Evolutionary conservation across 495 filamentous ascomycete genomes (phyloP).

Genomic region (Penicillium manginii): DNA sequence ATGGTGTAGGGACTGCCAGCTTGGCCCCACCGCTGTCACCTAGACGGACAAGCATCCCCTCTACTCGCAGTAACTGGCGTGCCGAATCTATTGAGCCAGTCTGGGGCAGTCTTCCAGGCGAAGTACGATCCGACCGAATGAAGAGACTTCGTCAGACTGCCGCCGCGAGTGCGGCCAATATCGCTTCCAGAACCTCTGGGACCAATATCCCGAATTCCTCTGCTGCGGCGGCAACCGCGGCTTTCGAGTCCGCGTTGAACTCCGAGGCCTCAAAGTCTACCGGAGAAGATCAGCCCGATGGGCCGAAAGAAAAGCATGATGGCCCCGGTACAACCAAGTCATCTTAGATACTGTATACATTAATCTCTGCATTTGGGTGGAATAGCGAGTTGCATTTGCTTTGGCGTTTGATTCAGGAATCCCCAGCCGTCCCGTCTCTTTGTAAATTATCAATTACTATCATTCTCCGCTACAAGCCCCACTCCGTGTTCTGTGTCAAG

Average conservation of each 20-base stretch:
- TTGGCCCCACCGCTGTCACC: constrained; percentile 36
- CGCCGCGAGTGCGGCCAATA: constrained; percentile 25
- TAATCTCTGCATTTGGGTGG: not conserved
- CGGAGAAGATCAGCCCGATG: not conserved
- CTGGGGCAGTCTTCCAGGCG: constrained; percentile 50
- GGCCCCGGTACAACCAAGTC: not conserved
- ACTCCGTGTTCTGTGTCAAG: constrained; percentile 13
- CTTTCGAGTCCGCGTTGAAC: constrained; percentile 10
- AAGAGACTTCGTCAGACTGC: constrained; percentile 45
- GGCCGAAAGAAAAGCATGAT: not conserved
- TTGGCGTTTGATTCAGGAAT: constrained; percentile 20
- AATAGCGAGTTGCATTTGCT: constrained; percentile 7
- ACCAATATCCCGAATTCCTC: constrained; percentile 7
- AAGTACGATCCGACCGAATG: constrained; percentile 48
- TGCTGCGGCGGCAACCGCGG: constrained; percentile 23
- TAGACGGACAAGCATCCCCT: constrained; percentile 21
- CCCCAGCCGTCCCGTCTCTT: constrained; percentile 1
- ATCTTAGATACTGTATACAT: not conserved
- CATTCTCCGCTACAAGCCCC: constrained; percentile 24
- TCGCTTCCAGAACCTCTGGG: constrained; percentile 21
- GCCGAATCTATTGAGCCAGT: constrained; percentile 52
- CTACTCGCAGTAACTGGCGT: constrained; percentile 47
- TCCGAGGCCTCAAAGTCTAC: constrained; percentile 7
- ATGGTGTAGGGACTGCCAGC: constrained; percentile 40
- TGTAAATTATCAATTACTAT: constrained; percentile 22